Percentiles rank a stretch among this genome's conserved stretches.
phyloP scores from a whole-genome alignment of 148 eudicot species.

The Camellia sinensis region DNA sequence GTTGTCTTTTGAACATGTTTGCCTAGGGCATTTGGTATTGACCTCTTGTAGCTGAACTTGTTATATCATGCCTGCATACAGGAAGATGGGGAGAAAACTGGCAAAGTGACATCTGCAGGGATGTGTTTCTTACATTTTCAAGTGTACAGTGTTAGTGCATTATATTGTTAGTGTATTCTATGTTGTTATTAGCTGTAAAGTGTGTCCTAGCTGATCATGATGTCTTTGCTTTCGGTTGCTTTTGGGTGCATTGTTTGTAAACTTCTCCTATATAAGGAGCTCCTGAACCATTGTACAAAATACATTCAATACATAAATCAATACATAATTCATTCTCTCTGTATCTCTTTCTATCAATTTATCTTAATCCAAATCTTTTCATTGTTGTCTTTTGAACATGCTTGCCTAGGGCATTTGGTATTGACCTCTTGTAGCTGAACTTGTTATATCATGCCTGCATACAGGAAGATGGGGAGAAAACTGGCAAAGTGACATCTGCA shows the following conservation, averaged over 20 bases:
- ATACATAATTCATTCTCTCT: too few species aligned
- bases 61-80: conserved; percentile 27
- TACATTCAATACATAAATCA: too few species aligned
- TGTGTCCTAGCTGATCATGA: too few species aligned
- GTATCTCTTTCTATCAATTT: too few species aligned
- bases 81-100: conserved; percentile 98
- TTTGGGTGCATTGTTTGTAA: too few species aligned
- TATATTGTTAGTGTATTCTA: too few species aligned
- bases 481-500: conserved; percentile 89
- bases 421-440: conserved; percentile 10
- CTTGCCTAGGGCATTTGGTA: conserved; percentile 8
- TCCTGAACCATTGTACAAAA: too few species aligned
- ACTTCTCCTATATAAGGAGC: neutral
- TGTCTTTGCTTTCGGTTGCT: too few species aligned
- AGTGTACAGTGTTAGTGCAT: too few species aligned
- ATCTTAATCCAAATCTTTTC: neutral
- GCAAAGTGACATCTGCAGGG: conserved; percentile 92
- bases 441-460: conserved; percentile 13
- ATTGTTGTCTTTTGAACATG: neutral
- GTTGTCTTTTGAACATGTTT: neutral
- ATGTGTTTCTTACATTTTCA: conserved; percentile 83
- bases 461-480: conserved; percentile 98
- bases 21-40: conserved; percentile 10
- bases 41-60: conserved; percentile 9
- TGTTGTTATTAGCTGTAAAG: too few species aligned